Percentiles rank a stretch among this genome's conserved stretches.
Conservation (phyloP, 345 rosid genomes). For the Populus alba region DNA sequence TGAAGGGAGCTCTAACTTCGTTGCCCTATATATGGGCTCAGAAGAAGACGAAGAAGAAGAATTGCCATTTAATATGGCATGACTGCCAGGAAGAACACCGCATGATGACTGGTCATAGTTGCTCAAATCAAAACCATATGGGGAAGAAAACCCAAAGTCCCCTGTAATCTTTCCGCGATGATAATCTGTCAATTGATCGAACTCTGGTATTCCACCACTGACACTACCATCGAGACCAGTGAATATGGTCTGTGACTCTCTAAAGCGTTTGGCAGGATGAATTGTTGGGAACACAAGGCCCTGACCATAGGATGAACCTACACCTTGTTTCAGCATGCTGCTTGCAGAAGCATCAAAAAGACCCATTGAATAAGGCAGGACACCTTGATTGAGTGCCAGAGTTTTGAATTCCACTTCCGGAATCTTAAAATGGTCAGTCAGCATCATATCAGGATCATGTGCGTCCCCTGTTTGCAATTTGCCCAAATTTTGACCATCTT, state of each 20-base stretch:
- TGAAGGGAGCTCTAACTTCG: constrained; percentile 99
- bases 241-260: constrained; percentile 50
- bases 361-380: constrained; percentile 55
- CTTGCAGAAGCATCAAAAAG: constrained; percentile 53
- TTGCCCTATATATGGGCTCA: constrained; percentile 60
- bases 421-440: constrained; percentile 46
- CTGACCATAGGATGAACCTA: constrained; percentile 53
- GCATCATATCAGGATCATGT: constrained; percentile 56
- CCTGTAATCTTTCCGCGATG: constrained; percentile 42
- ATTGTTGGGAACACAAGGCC: constrained; percentile 47
- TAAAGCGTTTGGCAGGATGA: constrained; percentile 56
- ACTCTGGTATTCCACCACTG: constrained; percentile 44
- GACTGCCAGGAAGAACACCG: constrained; percentile 61
- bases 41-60: constrained; percentile 58
- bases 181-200: constrained; percentile 40
- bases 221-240: constrained; percentile 41
- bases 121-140: constrained; percentile 51
- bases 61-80: constrained; percentile 72
- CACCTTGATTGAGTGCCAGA: constrained; percentile 48
- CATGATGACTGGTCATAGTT: constrained; percentile 41
- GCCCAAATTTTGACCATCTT: constrained; percentile 35
- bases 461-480: constrained; percentile 38
- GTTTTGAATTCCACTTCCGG: constrained; percentile 68
- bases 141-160: constrained; percentile 48
- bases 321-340: constrained; percentile 58